Base-by-base conservation (phyloP, 805 yeast genomes). In the Candida quercuum region DNA sequence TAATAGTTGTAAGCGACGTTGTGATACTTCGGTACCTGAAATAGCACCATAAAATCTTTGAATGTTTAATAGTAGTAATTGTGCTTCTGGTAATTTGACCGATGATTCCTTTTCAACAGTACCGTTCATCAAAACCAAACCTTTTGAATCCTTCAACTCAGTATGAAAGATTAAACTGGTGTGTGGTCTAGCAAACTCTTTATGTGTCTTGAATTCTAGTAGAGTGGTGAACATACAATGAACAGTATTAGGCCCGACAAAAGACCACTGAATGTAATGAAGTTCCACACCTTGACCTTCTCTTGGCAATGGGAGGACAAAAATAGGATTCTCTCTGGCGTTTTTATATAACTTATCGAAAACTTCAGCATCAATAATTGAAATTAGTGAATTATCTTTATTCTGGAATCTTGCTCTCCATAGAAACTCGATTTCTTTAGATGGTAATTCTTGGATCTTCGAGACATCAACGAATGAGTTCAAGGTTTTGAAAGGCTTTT, bases 121-220 rank as follows among this genome's bases (percentile, higher is more conserved):
- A 2, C 97, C 96, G 48, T 88, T 88, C 94, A 89, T 85, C 47
- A 93, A 65, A 0, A 86, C 86, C 1, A 86, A 40, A 0, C 69
- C 78, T 44, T 85, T 81, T 13, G 71, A 69, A 0, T 68, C 60
- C 5, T 63, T 65, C 35, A 91, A 63, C 39, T 93, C 96, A 31
- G 81, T 76, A 63, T 91, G 97, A 68, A 91, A 84, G 60, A 79
- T 76, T 45, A 93, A 67, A 0, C 96, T 86, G 0, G 97, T 87
- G 60, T 93, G 98, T 1, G 99, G 98, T 56, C 86, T 81, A 9
- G 99, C 96, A 60, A 71, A 93, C 56, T 91, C 97, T 39, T 76
- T 77, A 55, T 91, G 96, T 21, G 88, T 71, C 59, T 91, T 88
- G 62, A 78, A 93, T 61, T 93, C 98, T 2, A 93, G 89, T 46